phyloP scores from a whole-genome alignment of 768 basidiomycete genomes.

The Multifurca ochricompacta region DNA sequence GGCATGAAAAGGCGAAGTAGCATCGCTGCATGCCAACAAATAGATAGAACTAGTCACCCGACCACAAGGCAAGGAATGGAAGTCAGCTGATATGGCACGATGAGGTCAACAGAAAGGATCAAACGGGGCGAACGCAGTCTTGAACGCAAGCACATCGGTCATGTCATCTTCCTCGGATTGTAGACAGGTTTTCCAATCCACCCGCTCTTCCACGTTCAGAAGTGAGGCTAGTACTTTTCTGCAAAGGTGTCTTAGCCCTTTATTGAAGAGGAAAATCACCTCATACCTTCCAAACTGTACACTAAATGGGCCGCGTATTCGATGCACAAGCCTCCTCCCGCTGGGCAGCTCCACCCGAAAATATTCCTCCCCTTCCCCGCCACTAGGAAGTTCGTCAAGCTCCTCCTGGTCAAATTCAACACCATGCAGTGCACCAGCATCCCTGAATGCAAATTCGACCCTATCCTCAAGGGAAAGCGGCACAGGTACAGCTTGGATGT shows the following conservation, averaged over 20 bases:
- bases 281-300: conserved; percentile 91
- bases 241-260: conserved; percentile 15
- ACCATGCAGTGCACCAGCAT: conserved; percentile 58
- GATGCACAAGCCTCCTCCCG: conserved; percentile 78
- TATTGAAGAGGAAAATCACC: not conserved
- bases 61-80: not conserved
- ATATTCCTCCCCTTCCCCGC: conserved; percentile 61
- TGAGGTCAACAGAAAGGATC: conserved; percentile 39
- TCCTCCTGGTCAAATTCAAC: conserved; percentile 71
- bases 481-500: conserved; percentile 80
- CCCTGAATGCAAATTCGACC: conserved; percentile 63
- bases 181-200: conserved; percentile 89
- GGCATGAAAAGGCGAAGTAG: not conserved
- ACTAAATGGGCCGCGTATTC: conserved; percentile 78
- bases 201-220: conserved; percentile 65
- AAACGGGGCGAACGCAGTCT: conserved; percentile 69
- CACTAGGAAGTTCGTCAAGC: conserved; percentile 51
- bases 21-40: not conserved
- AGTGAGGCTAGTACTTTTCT: conserved; percentile 79
- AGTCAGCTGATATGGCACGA: not conserved
- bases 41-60: too few relatives aligned
- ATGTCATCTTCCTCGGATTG: conserved; percentile 80
- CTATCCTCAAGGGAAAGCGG: conserved; percentile 53
- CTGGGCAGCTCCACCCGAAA: conserved; percentile 88
- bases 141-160: conserved; percentile 78